Percentiles rank a stretch among this genome's conserved stretches.
Conservation (phyloP, 2,329 filamentous ascomycete species). For the Arthrinium puccinioides region DNA sequence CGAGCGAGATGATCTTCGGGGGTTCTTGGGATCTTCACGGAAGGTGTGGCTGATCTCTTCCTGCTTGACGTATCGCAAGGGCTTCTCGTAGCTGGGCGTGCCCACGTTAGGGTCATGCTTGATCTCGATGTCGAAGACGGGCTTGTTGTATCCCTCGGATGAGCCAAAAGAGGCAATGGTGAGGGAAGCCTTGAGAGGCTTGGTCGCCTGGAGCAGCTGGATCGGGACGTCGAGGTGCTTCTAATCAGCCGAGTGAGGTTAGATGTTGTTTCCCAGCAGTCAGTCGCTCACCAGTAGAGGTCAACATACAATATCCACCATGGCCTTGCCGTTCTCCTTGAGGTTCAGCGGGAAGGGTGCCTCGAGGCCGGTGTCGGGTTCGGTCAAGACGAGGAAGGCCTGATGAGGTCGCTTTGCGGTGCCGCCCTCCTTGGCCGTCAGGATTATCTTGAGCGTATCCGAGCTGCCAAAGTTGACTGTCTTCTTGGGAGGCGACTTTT, state of each 20-base stretch:
- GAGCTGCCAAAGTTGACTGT: constrained; percentile 56
- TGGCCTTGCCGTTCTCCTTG: constrained; percentile 83
- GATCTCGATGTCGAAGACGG: constrained; percentile 67
- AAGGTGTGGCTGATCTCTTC: constrained; percentile 89
- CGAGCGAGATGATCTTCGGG: constrained; percentile 72
- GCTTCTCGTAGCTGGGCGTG: constrained; percentile 53
- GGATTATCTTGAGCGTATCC: constrained; percentile 72
- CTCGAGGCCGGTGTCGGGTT: constrained; percentile 69
- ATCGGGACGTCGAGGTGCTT: constrained; percentile 81
- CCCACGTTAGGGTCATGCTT: constrained; percentile 55
- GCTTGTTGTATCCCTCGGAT: constrained; percentile 57
- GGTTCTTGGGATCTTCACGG: constrained; percentile 69
- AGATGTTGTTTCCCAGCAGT: no score
- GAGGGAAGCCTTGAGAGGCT: constrained; percentile 71
- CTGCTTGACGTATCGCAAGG: constrained; percentile 76
- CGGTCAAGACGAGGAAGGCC: constrained; percentile 79
- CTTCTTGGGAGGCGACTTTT: constrained; percentile 53
- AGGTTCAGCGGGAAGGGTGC: constrained; percentile 77
- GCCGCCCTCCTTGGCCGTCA: constrained; percentile 75
- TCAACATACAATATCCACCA: constrained; percentile 69
- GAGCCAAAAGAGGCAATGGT: constrained; percentile 82
- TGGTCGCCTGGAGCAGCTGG: constrained; percentile 63
- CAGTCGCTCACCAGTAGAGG: constrained; percentile 4
- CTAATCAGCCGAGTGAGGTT: no score
- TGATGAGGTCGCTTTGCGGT: constrained; percentile 84